Evolutionary conservation across 352 stramenopile species (phyloP), one percentile per base, ranked within the genome.

Genomic region (Phytophthora idaei): DNA sequence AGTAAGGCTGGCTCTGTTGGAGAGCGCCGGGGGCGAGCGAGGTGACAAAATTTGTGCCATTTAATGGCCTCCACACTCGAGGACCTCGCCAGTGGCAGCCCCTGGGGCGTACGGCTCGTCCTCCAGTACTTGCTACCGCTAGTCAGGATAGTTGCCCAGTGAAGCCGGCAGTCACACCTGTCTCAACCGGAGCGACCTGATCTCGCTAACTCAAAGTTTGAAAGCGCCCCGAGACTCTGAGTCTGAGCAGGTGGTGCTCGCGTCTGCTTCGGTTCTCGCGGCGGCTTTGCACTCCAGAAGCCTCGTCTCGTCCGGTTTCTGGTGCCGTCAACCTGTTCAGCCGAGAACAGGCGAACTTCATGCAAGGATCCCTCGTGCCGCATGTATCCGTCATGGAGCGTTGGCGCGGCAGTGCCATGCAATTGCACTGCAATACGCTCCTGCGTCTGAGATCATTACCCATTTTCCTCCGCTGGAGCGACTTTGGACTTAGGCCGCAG

Each of bases 371-470:
- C 59, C 49, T 28, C 52, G 45, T 63, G 56, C 56, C 45, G 56
- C 57, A 49, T 54, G 59, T 67, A 67, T 67, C 59, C 59, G 41
- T 27, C 59, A 60, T 67, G 59, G 59, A 60, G 59, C 49, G 34
- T 32, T 44, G 56, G 25, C 14, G 49, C 58, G 41, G 4, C 25
- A 21, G 17, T 21, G 17, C 17, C 17, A 21, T 21, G 17, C 17
- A 21, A 21, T 21, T 21, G 17, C 17, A 21, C 17, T 21, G 17
- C 17, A 21, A 12, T n/a, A 11, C 42, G 37, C 15, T 14, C 1
- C 49, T 27, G 36, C 29, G 46, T 48, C 46, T 50, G 37, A 21
- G 36, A 10, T 49, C 61, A 68, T 39, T 68, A 32, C 36, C 37
- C 61, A 52, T 57, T 61, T 62, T 42, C 52, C 61, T 68, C 51